Evolutionary conservation across 192 early-diverging fungal genomes (phyloP).

Genomic region (Backusella mclennaniae): DNA sequence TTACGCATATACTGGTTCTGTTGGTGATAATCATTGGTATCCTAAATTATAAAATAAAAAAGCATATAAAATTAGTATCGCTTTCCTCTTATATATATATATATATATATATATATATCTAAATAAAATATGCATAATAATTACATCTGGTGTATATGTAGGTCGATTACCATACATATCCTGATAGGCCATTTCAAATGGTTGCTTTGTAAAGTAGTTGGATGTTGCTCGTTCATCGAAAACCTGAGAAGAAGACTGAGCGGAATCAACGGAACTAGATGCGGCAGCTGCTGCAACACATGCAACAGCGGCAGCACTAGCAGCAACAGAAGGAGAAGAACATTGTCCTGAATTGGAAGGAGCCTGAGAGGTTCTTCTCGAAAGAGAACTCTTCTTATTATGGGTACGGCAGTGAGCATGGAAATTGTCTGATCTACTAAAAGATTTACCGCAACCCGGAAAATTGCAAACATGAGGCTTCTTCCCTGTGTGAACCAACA

Average conservation of each 20-base stretch:
- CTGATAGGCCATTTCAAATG: slow-evolving; percentile 17
- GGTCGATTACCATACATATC: slow-evolving; percentile 21
- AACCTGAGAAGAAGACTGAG: not conserved
- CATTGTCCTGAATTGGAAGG: slow-evolving; percentile 18
- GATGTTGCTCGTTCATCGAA: not conserved
- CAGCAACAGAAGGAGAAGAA: slow-evolving; percentile 8
- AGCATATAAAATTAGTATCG: not conserved
- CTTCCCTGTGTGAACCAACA: slow-evolving; percentile 76
- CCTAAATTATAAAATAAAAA: slow-evolving; percentile 20
- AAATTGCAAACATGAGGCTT: slow-evolving; percentile 66
- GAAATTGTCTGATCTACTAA: slow-evolving; percentile 78
- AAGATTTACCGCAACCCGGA: slow-evolving; percentile 75
- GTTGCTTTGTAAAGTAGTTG: not conserved
- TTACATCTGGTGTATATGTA: slow-evolving; percentile 17
- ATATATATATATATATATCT: slow-evolving; percentile 5
- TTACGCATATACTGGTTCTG: slow-evolving; percentile 12
- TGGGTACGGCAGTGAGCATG: slow-evolving; percentile 75
- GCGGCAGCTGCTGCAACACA: not conserved
- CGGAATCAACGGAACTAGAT: slow-evolving; percentile 7
- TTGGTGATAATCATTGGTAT: slow-evolving; percentile 8
- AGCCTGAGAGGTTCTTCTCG: slow-evolving; percentile 4
- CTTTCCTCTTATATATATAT: not conserved
- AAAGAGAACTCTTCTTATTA: slow-evolving; percentile 56
- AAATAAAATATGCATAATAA: slow-evolving; percentile 4
- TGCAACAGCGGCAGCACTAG: not conserved